Evolutionary conservation across 371 early-diverging fungal genomes (phyloP).

Genomic region (Saksenaea vasiformis): DNA sequence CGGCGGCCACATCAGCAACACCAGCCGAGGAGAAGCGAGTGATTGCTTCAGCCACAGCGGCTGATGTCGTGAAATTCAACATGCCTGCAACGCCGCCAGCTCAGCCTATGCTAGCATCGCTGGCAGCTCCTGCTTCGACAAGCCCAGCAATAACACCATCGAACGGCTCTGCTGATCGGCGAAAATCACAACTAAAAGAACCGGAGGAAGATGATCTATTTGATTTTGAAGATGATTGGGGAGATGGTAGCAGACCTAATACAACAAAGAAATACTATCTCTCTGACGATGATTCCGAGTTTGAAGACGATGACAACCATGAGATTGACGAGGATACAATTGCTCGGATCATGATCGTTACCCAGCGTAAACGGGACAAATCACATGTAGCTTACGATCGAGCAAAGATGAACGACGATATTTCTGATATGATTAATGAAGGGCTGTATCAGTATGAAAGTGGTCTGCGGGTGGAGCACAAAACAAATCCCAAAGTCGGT

Average conservation of each 20-base stretch:
- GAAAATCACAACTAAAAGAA: constrained; percentile 15
- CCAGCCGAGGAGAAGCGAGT: constrained; percentile 10
- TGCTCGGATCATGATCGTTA: constrained; percentile 84
- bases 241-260: constrained; percentile 44
- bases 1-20: background rate
- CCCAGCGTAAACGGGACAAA: constrained; percentile 75
- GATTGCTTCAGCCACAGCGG: constrained; percentile 10
- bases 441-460: constrained; percentile 86
- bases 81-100: constrained; percentile 19
- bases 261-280: constrained; percentile 60
- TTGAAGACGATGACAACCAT: constrained; percentile 62
- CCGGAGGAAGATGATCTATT: constrained; percentile 72
- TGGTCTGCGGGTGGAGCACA: constrained; percentile 50
- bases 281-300: constrained; percentile 57
- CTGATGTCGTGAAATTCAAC: constrained; percentile 28
- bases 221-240: constrained; percentile 70
- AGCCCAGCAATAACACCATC: constrained; percentile 19
- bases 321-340: constrained; percentile 86
- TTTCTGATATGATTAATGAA: constrained; percentile 90
- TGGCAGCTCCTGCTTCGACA: constrained; percentile 31
- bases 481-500: constrained; percentile 59
- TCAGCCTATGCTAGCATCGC: constrained; percentile 33
- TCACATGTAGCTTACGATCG: constrained; percentile 74
- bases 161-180: constrained; percentile 7
- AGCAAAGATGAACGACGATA: constrained; percentile 77